Evolutionary conservation across 257 asterid species (phyloP).

Genomic region (Gentiana macrophylla): DNA sequence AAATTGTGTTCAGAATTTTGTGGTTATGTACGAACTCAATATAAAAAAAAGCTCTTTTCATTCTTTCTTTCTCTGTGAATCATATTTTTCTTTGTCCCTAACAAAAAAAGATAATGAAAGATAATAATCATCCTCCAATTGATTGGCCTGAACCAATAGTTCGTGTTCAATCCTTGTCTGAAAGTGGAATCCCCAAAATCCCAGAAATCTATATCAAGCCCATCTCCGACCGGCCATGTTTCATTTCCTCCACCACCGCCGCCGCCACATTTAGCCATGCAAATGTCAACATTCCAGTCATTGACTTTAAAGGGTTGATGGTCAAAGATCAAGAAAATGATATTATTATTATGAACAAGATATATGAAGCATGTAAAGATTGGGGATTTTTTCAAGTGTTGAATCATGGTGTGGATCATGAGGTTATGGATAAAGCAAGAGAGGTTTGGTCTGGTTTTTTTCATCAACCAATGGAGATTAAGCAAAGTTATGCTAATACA

Average conservation of each 20-base stretch:
- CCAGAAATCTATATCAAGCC: slow-evolving; percentile 56
- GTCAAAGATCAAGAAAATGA: slow-evolving; percentile 2
- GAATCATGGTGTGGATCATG: slow-evolving; percentile 57
- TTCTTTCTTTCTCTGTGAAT: too few relatives aligned
- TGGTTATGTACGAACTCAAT: too few relatives aligned
- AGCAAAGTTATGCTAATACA: slow-evolving; percentile 51
- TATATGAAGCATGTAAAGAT: slow-evolving; percentile 45
- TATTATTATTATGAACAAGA: slow-evolving; percentile 10
- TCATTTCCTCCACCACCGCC: not conserved
- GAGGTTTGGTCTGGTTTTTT: slow-evolving; percentile 68
- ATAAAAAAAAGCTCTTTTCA: too few relatives aligned
- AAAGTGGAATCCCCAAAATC: slow-evolving; percentile 19
- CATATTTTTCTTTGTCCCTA: too few relatives aligned
- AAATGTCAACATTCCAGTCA: slow-evolving; percentile 32
- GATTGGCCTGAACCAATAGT: slow-evolving; percentile 83
- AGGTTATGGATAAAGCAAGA: slow-evolving; percentile 50
- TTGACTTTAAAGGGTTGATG: slow-evolving; percentile 32
- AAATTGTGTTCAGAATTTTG: too few relatives aligned
- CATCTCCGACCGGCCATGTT: slow-evolving; percentile 25
- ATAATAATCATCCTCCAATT: not conserved
- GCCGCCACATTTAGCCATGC: too few relatives aligned
- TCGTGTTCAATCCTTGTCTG: slow-evolving; percentile 69
- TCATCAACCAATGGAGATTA: slow-evolving; percentile 55
- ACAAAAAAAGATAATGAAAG: too few relatives aligned
- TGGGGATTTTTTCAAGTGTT: slow-evolving; percentile 89